Evolutionary conservation across 2,329 filamentous ascomycete genomes (phyloP), one percentile per base, ranked within the genome.

Genomic region (Blastomyces emzantsi): DNA sequence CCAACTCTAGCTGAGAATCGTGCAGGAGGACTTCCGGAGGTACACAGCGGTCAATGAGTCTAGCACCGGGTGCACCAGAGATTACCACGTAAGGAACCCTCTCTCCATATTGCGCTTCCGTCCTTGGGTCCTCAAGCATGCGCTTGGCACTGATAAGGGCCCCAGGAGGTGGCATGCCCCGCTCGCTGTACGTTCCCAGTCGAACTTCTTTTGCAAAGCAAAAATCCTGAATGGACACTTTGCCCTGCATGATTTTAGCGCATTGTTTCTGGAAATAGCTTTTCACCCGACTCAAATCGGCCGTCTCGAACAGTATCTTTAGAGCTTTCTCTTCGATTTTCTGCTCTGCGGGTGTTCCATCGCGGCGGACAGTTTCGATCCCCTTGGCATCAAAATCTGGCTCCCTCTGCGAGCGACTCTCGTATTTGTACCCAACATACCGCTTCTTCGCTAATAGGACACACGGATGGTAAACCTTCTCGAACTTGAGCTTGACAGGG

Each of bases 371-470:
- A 0, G 95, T 99, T 79, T 99, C 95, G 67, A 97, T 99, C 39
- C 95, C 94, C 75, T 99, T 99, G 64, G 94, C 95, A 73, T 99
- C 95, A 68, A 97, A 97, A 0, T 96, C 90, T 0, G 94, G 93
- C 67, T 87, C 85, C 9, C 74, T 79, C 72, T 99, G 94, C 19
- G 83, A 80, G 47, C 83, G 84, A 68, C 82, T 85, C 73, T 99
- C 94, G 77, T 95, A 99, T 74, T 96, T 97, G 81, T 96, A 97
- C 6, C 95, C 95, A 3, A 97, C 95, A 70, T 99, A 99, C 63
- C 94, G 89, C 73, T 99, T 99, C 79, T 99, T 99, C 22, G 95
- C 92, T 0, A 99, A 83, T 4, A 99, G 82, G 0, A 97, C 87
- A 73, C 93, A 97, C 0, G 95, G 94, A 67, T 96, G 90, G 75